Evolutionary conservation across 1,284 basidiomycete genomes (phyloP).

Genomic region (Ganoderma multipileum): DNA sequence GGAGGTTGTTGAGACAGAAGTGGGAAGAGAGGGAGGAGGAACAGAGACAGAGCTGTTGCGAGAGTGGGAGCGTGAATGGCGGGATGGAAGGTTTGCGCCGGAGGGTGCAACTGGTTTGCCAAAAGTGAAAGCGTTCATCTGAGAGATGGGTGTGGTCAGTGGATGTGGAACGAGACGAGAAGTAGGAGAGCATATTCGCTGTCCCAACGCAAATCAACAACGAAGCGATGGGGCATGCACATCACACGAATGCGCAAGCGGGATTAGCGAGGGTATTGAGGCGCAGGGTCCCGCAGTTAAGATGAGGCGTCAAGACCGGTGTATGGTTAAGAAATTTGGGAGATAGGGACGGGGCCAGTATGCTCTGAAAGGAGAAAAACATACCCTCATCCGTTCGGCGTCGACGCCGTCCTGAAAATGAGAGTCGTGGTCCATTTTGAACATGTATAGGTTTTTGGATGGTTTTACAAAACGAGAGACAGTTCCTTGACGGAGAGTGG

Average conservation of each 20-base stretch:
- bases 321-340: background rate
- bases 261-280: slow-evolving; percentile 7
- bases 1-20: slow-evolving; percentile 46
- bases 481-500: slow-evolving; percentile 42
- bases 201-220: background rate
- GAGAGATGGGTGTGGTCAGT: slow-evolving; percentile 6
- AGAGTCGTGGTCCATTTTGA: slow-evolving; percentile 43
- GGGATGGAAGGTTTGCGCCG: slow-evolving; percentile 44
- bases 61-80: slow-evolving; percentile 74
- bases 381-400: slow-evolving; percentile 46
- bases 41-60: slow-evolving; percentile 60
- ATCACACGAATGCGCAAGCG: slow-evolving; percentile 8
- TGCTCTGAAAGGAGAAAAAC: slow-evolving; percentile 11
- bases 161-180: background rate
- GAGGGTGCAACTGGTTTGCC: slow-evolving; percentile 40
- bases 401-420: slow-evolving; percentile 39
- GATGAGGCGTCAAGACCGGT: background rate
- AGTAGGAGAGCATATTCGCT: slow-evolving; percentile 4
- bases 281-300: slow-evolving; percentile 15
- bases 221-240: slow-evolving; percentile 6
- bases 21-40: slow-evolving; percentile 38
- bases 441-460: slow-evolving; percentile 30
- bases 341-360: background rate
- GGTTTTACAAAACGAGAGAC: slow-evolving; percentile 46
- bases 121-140: slow-evolving; percentile 69